Conservation (phyloP, 225 moss, liverwort and hornwort genomes). For the Neckera pumila region DNA sequence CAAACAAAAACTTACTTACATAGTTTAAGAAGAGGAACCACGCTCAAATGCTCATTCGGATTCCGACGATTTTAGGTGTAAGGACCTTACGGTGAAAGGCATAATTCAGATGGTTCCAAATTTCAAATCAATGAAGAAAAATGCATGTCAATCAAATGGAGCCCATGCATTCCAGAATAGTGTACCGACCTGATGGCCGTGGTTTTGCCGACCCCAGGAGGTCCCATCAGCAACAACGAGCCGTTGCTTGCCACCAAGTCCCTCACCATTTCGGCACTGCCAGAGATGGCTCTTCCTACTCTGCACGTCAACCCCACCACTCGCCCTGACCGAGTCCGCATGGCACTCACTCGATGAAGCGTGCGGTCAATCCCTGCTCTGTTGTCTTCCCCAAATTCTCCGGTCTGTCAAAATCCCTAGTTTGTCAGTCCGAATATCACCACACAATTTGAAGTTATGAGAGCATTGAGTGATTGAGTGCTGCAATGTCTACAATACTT, state of each 20-base stretch:
- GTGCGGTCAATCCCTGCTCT: conserved; percentile 91
- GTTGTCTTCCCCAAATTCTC: conserved; percentile 94
- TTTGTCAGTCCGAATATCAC: neutral
- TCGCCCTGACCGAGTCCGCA: conserved; percentile 75
- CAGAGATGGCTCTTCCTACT: conserved; percentile 75
- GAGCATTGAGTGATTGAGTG: neutral
- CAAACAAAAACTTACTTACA: neutral
- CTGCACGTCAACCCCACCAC: conserved; percentile 93
- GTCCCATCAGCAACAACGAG: conserved; percentile 92
- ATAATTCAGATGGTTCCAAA: neutral
- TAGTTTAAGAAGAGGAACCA: neutral
- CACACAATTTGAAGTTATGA: neutral
- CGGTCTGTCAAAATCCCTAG: conserved; percentile 29
- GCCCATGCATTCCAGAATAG: neutral
- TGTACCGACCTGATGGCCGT: conserved; percentile 74
- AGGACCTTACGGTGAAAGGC: neutral
- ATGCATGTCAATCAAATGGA: neutral
- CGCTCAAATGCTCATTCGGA: neutral
- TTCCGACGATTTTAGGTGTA: neutral
- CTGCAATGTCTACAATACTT: neutral
- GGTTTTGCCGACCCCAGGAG: conserved; percentile 95
- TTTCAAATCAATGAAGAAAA: no score
- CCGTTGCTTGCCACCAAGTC: conserved; percentile 74
- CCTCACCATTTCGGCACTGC: conserved; percentile 92
- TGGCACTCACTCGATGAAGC: conserved; percentile 87